Percentiles rank a stretch among this genome's conserved stretches.
Evolutionary conservation across 208 protist genomes (phyloP).

Genomic region (Leptomonas pyrrhocoris): DNA sequence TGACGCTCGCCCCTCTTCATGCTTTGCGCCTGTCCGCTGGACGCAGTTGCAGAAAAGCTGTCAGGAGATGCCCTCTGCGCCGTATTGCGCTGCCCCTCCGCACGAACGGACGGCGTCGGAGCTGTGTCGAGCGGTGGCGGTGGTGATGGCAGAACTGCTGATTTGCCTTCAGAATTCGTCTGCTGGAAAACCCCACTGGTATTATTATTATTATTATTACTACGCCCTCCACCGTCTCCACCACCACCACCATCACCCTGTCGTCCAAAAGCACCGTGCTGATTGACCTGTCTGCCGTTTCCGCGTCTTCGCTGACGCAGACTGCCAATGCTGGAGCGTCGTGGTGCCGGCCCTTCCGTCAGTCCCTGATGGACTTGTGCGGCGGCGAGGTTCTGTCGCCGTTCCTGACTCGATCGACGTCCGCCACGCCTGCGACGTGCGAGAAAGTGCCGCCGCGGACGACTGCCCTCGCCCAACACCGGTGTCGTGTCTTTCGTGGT

Average conservation of each 20-base stretch:
- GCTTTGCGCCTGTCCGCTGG: neutral
- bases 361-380: neutral
- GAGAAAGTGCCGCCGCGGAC: neutral
- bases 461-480: conserved; percentile 2
- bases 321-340: conserved; percentile 13
- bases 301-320: conserved; percentile 2
- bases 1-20: neutral
- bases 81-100: neutral
- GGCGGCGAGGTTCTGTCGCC: neutral
- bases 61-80: neutral
- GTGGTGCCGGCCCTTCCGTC: neutral
- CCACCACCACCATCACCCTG: too few species aligned
- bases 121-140: neutral
- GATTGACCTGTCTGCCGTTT: neutral
- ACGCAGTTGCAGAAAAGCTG: neutral
- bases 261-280: neutral
- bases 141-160: conserved; percentile 1
- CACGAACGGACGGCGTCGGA: too few species aligned
- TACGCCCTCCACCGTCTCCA: too few species aligned
- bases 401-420: neutral
- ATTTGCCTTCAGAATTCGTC: neutral
- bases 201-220: too few species aligned
- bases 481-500: neutral
- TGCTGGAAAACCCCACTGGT: neutral
- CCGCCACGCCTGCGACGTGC: neutral